Evolutionary conservation across 192 early-diverging fungal genomes (phyloP), one percentile per base, ranked within the genome.

Genomic region (Podila horticola): DNA sequence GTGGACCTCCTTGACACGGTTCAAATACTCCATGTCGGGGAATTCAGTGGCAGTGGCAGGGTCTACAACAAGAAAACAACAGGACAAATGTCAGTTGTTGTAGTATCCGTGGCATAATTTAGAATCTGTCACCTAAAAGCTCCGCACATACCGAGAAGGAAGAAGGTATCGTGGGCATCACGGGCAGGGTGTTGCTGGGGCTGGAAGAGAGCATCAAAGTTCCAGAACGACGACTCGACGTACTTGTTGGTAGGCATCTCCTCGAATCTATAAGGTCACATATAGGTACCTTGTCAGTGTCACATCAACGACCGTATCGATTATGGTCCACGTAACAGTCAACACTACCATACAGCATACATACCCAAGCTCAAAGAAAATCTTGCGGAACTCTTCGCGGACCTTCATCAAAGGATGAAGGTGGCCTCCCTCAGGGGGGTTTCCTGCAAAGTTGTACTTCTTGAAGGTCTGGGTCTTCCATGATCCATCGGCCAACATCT

Each of bases 381-480:
- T 96, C 83, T 97, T 92, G 33, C 97, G 89, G 89, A 98, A 98
- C 87, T 99, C 98, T 75, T 99, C 96, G 62, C 97, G 94, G 64
- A 99, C 96, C 84, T 99, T 99, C 93, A 99, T 93, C 65, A 99
- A 88, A 69, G 98, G 98, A 81, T 99, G 98, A 71, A 99, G 88
- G 69, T 97, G 92, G 12, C 98, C 98, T 58, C 92, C 93, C 51
- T 76, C 74, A 22, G 95, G 95, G 52, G 87, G 87, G 70, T 95
- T 82, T 77, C 98, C 97, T 74, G 95, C 92, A 91, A 99, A 98
- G 89, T 99, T 99, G 90, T 98, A 99, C 83, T 95, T 94, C 86
- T 99, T 99, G 89, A 99, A 99, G 61, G 90, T 87, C n/a, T 91
- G 91, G 17, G 73, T 90, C 87, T 98, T 97, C 98, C 98, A 99